Evolutionary conservation across 2,329 filamentous ascomycete genomes (phyloP), one percentile per base, ranked within the genome.

Genomic region (Aureobasidium sp.): DNA sequence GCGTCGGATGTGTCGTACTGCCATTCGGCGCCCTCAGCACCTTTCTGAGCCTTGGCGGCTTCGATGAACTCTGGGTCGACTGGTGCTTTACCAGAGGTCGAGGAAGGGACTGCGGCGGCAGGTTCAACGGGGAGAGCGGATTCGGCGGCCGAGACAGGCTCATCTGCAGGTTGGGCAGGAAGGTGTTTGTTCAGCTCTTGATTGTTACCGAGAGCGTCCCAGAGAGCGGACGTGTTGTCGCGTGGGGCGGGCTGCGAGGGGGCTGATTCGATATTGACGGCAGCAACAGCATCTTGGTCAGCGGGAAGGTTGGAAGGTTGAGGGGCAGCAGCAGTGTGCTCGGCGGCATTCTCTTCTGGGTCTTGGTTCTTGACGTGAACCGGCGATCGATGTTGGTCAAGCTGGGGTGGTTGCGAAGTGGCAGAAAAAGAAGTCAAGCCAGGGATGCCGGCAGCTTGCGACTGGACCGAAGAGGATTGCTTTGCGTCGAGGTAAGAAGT

Each of bases 21-120:
- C 88, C 89, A 97, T 68, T 96, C 90, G 3, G 86, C 84, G 39
- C 85, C 75, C 50, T 74, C 69, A 40, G 74, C 71, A 27, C 68
- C 71, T 49, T 74, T 71, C 59, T 73, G 74, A 10, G 68, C 70
- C 49, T 70, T 66, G 14, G 69, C 74, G 10, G 70, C 71, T 44
- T 66, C 67, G 55, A 73, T 60, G 56, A 76, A 76, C 19, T 74
- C 73, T 34, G 64, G 62, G 38, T 71, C 66, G 5, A 61, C 57
- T 6, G 62, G 64, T 52, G 56, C 66, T 62, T 65, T 67, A 27
- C 6, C 50, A 7, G 34, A 39, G 2, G 27, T 21, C 6, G 50
- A 42, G 22, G 29, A 17, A 21, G 30, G 19, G 5, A 16, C 29
- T 7, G 27, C 19, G 19, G 50, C 22, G 19, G 37, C 14, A 17